These are phyloP conservation scores for Bonnemaisonia californica DNA, from an alignment of 31 red algal species.

Conservation along the genomic window DNA sequence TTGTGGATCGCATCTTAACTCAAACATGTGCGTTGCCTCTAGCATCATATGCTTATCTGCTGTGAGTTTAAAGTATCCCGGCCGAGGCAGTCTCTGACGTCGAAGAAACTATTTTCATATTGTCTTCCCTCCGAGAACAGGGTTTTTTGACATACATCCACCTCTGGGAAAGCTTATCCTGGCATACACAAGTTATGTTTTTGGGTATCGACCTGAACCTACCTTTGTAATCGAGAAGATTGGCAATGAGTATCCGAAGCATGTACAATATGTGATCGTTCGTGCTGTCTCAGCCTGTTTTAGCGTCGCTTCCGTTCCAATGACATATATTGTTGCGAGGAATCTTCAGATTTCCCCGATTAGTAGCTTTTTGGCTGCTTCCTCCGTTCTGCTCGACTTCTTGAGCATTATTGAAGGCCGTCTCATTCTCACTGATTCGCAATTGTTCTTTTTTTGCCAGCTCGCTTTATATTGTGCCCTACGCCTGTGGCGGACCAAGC, in stretches of 20 bases:
- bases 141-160: slow-evolving; percentile 96
- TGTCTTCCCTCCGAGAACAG: too few relatives aligned
- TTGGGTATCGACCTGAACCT: slow-evolving; percentile 69
- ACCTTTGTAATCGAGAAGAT: slow-evolving; percentile 73
- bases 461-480: slow-evolving; percentile 73
- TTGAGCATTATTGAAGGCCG: slow-evolving; percentile 80
- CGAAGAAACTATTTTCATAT: too few relatives aligned
- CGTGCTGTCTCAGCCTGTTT: slow-evolving; percentile 84
- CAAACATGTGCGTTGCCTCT: slow-evolving; percentile 56
- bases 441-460: slow-evolving; percentile 84
- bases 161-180: slow-evolving; percentile 90
- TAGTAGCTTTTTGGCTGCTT: slow-evolving; percentile 60
- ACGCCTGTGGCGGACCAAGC: slow-evolving; percentile 71
- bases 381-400: slow-evolving; percentile 73
- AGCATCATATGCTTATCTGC: not conserved
- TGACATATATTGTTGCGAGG: slow-evolving; percentile 78
- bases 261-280: slow-evolving; percentile 58
- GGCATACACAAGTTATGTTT: slow-evolving; percentile 52
- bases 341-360: slow-evolving; percentile 48
- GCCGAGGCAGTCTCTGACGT: too few relatives aligned
- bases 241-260: slow-evolving; percentile 61
- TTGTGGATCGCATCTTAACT: slow-evolving; percentile 70
- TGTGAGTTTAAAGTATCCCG: not conserved
- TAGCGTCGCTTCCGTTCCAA: slow-evolving; percentile 70
- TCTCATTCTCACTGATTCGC: slow-evolving; percentile 88